Evolutionary conservation across 305 asterid genomes (phyloP), one percentile per base, ranked within the genome.

Genomic region (Plantago lanceolata): DNA sequence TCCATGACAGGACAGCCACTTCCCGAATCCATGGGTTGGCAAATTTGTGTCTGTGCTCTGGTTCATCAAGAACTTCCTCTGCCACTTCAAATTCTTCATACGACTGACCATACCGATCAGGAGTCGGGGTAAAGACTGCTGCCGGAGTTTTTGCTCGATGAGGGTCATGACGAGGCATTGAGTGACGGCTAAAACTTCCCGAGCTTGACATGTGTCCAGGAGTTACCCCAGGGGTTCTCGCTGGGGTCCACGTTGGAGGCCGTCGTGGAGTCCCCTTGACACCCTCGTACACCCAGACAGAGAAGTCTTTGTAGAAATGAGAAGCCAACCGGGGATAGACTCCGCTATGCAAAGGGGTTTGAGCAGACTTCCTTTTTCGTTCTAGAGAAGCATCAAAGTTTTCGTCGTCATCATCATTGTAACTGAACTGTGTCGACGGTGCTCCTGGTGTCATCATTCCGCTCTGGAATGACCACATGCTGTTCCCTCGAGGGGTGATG

Each of bases 1-100:
- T 82, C 90, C 90, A 82, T 2, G 91, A 85, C 4, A 88, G 89
- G 15, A 90, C 81, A 5, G 71, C 76, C 63, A 88, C 94, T 65
- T 90, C 96, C 0, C 89, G 82, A 15, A 88, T 74, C 96, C 95
- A 90, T 0, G 96, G 93, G 64, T 85, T 88, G 29, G 95, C 96
- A 4, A 81, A 88, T 57, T 90, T 90, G 49, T 66, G 79, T 57
- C 88, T 51, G 52, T 76, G 78, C 65, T 73, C 84, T 0, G 95
- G 95, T 61, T 85, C 95, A 21, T 90, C 97, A 0, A 90, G 95
- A 1, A 84, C 78, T 21, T 82, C 80, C 61, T 80, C 92, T 17
- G 49, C 72, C 28, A 76, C 40, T 31, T 81, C 81, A 37, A 81
- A 75, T 65, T 78, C 85, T 33, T 82, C 77, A n/a, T 75, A 79